These are phyloP conservation scores for Penicillium crustosum DNA, from an alignment of 2,329 filamentous ascomycete species.

Conservation along the genomic window DNA sequence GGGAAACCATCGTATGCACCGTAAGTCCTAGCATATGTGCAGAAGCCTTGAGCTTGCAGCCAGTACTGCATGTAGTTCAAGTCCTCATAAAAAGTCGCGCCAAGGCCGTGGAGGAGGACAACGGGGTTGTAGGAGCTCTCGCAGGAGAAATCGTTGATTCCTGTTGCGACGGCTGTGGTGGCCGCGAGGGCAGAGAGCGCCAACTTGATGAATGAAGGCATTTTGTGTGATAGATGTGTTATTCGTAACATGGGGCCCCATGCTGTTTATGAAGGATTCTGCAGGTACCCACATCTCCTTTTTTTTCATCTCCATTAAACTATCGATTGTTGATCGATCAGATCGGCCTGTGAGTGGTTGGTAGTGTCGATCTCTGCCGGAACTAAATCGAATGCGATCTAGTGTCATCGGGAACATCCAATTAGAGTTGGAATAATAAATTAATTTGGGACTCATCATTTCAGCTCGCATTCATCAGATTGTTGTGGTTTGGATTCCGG, in stretches of 20 bases:
- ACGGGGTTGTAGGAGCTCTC: slow-evolving; percentile 34
- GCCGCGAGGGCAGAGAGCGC: slow-evolving; percentile 18
- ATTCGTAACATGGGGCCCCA: not conserved
- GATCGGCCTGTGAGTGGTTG: slow-evolving; percentile 14
- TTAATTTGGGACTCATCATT: slow-evolving; percentile 11
- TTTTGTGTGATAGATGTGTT: not conserved
- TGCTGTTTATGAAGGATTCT: not conserved
- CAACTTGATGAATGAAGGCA: slow-evolving; percentile 21
- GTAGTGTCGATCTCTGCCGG: not conserved
- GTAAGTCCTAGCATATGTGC: slow-evolving; percentile 46
- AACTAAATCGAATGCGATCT: not conserved
- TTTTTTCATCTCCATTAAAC: slow-evolving; percentile 12
- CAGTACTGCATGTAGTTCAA: slow-evolving; percentile 38
- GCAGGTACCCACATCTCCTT: slow-evolving; percentile 2
- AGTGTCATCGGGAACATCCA: not conserved
- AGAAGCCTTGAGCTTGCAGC: slow-evolving; percentile 41
- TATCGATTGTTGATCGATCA: slow-evolving; percentile 20
- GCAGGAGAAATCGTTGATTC: slow-evolving; percentile 40
- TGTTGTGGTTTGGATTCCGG: not conserved
- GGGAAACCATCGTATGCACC: slow-evolving; percentile 41
- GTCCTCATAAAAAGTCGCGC: slow-evolving; percentile 41
- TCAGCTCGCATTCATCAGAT: not conserved
- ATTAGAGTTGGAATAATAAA: not conserved
- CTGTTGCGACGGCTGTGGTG: slow-evolving; percentile 17
- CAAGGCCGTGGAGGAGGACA: slow-evolving; percentile 40